Percentiles rank a stretch among this genome's conserved stretches.
phyloP scores from a whole-genome alignment of 179 eudicot species.

The Camellia oleifera region DNA sequence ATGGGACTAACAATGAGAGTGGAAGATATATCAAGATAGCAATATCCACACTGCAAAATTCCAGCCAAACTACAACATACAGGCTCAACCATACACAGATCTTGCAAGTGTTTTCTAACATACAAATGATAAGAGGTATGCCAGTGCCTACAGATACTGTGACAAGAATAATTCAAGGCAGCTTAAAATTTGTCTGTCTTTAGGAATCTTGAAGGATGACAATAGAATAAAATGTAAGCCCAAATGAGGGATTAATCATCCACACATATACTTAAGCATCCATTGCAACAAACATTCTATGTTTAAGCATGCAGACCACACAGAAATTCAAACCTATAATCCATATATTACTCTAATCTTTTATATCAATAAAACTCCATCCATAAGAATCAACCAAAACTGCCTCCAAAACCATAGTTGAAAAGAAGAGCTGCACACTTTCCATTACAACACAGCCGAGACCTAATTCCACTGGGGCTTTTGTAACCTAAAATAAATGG shows the following conservation, averaged over 20 bases:
- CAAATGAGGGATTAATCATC: neutral
- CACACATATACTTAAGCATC: neutral
- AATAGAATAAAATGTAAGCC: neutral
- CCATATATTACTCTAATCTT: neutral
- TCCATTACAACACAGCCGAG: neutral
- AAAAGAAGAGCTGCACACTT: neutral
- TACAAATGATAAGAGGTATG: neutral
- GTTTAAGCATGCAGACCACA: neutral
- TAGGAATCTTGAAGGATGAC: neutral
- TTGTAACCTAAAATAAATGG: too few relatives aligned
- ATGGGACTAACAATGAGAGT: slow-evolving; percentile 3
- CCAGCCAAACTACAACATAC: neutral
- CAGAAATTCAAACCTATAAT: neutral
- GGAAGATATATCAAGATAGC: neutral
- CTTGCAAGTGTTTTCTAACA: neutral
- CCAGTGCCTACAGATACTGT: neutral
- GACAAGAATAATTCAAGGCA: neutral
- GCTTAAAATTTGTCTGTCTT: neutral
- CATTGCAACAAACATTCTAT: neutral
- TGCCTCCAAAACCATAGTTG: neutral
- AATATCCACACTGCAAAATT: neutral
- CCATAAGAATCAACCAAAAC: neutral
- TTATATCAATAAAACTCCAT: neutral
- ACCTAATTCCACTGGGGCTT: too few relatives aligned
- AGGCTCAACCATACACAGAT: neutral